phyloP scores from a whole-genome alignment of 345 rosid species.

The Eucalyptus rudis region DNA sequence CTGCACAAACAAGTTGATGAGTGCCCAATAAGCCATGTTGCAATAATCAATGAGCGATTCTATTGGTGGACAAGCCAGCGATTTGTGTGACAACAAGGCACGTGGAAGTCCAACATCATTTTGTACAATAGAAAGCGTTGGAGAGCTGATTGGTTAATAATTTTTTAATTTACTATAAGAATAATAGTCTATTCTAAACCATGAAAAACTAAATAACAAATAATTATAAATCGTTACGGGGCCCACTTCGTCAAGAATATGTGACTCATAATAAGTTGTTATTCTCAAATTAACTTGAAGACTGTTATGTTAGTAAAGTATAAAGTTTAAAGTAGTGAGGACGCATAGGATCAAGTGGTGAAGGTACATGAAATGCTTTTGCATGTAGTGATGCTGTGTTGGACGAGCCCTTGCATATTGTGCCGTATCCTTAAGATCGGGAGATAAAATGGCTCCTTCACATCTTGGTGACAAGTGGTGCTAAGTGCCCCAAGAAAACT shows the following conservation, averaged over 20 bases:
- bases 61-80: background rate
- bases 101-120: background rate
- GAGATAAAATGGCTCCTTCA: background rate
- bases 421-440: background rate
- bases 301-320: too few species aligned
- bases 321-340: background rate
- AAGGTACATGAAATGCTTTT: background rate
- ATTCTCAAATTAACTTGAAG: too few species aligned
- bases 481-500: background rate
- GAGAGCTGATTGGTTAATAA: rapidly evolving
- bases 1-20: rapidly evolving
- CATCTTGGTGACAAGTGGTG: background rate
- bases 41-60: background rate
- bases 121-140: background rate
- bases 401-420: background rate
- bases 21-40: background rate
- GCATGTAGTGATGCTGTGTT: background rate
- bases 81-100: background rate
- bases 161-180: too few species aligned
- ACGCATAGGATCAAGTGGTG: rapidly evolving
- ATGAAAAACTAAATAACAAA: too few species aligned
- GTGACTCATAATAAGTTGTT: too few species aligned
- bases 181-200: too few species aligned
- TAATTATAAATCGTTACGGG: rapidly evolving
- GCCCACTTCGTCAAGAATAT: rapidly evolving